A percentile compares a stretch with the other conserved stretches of the same genome.
These are phyloP conservation scores for Puccinia hordei DNA, from an alignment of 1,284 basidiomycete genomes.

Conservation along the genomic window DNA sequence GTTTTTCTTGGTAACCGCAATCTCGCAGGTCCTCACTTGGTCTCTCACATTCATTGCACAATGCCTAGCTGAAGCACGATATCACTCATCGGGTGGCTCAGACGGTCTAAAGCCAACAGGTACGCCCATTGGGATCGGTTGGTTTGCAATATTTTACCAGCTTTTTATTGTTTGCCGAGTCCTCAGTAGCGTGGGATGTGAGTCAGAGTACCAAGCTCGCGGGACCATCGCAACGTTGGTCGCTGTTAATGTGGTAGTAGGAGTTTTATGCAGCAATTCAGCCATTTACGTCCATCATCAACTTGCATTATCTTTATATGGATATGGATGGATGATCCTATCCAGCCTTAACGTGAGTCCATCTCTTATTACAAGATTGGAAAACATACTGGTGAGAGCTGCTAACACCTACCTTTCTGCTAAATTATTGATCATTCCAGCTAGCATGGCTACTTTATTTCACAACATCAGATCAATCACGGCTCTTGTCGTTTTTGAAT, in stretches of 20 bases:
- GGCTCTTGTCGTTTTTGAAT: constrained; percentile 26
- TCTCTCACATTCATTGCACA: constrained; percentile 32
- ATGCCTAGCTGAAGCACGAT: constrained; percentile 30
- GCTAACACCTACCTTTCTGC: not conserved
- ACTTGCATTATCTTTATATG: constrained; percentile 22
- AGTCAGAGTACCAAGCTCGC: constrained; percentile 24
- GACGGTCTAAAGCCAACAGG: constrained; percentile 25
- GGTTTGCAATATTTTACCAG: constrained; percentile 46
- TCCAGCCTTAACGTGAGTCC: constrained; percentile 32
- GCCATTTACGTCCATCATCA: constrained; percentile 23
- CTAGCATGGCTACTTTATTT: constrained; percentile 38
- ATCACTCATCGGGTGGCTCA: constrained; percentile 29
- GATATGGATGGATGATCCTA: constrained; percentile 38
- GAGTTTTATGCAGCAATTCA: constrained; percentile 31
- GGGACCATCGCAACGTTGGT: constrained; percentile 29
- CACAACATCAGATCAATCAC: constrained; percentile 23
- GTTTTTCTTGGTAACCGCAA: constrained; percentile 31
- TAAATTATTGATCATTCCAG: not conserved
- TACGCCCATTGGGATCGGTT: constrained; percentile 38
- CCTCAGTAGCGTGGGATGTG: constrained; percentile 29
- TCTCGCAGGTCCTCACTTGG: constrained; percentile 27
- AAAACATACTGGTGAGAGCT: not conserved
- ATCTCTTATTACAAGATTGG: not conserved
- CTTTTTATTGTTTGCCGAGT: constrained; percentile 30
- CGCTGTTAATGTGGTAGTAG: constrained; percentile 31